Evolutionary conservation across 1,284 basidiomycete species (phyloP), one percentile per base, ranked within the genome.

Genomic region (Malassezia furfur): DNA sequence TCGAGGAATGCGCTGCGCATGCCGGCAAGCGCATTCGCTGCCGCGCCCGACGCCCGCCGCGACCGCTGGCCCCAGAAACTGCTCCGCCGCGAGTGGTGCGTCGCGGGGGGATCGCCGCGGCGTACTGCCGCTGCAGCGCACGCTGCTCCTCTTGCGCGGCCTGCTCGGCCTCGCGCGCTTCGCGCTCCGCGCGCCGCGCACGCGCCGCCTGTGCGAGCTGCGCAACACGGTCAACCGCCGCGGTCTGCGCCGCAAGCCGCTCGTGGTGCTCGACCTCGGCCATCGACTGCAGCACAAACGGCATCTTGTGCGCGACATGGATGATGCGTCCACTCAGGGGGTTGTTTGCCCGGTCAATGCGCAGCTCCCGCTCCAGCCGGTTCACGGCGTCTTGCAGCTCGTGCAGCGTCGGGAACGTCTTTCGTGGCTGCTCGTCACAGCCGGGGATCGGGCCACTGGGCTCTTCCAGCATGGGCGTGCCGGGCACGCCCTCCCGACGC

Each of bases 261-360:
- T 63, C 55, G 41, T 68, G 61, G 46, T 62, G 64, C n/a, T 72
- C 64, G 36, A 66, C 61, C 45, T 72, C 67, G 19, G 63, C 63
- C 3, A 63, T 54, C 10, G 70, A 62, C 35, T 63, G 63, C 32
- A 73, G 65, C 37, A 64, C 61, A 55, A 74, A 73, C 19, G 72
- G 72, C n/a, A 74, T 67, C 50, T 64, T 66, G 52, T 73, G 70
- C 44, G 62, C 66, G 44, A 72, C 70, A 37, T 74, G 72, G 44
- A 74, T 74, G 52, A 74, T 69, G 21, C 72, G 62, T 11, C 72
- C 72, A 48, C 64, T 67, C 31, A 73, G 59, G 7, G 66, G 60
- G 40, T 55, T 59, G 28, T 64, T 60, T 25, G 66, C 63, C 39
- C 71, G 70, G 41, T 65, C 67, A 17, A 58, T 57, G 34, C 62